Conservation (phyloP, 1,284 basidiomycete genomes). For the Pulveroboletus sp. region DNA sequence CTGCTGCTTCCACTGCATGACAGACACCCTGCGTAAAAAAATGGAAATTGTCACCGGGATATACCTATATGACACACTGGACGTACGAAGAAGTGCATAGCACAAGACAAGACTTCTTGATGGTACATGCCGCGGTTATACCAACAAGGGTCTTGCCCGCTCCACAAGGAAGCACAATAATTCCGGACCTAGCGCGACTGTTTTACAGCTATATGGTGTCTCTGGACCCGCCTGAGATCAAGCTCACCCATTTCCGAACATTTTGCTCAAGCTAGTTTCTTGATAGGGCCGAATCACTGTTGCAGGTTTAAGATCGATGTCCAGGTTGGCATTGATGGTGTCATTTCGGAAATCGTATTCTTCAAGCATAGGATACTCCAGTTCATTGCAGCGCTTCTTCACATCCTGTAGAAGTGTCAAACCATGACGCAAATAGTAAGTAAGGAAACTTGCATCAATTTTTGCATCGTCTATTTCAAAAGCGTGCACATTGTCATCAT, state of each 20-base stretch:
- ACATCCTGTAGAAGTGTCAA: conserved; percentile 61
- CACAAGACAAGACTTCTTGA: conserved; percentile 99
- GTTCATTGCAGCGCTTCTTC: conserved; percentile 90
- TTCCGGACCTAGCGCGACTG: conserved; percentile 94
- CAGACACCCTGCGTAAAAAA: conserved; percentile 71
- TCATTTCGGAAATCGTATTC: conserved; percentile 99
- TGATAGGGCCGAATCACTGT: conserved; percentile 97
- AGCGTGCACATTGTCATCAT: conserved; percentile 92
- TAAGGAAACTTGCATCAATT: conserved; percentile 70
- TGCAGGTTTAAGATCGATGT: conserved; percentile 95
- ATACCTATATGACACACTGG: not conserved
- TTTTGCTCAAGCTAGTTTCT: conserved; percentile 95
- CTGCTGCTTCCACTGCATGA: conserved; percentile 97
- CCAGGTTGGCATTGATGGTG: conserved; percentile 89
- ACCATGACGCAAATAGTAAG: not conserved
- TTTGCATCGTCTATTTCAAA: conserved; percentile 92
- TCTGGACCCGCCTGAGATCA: not conserved
- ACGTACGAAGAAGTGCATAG: conserved; percentile 94
- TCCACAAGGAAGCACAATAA: conserved; percentile 98
- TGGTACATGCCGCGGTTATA: conserved; percentile 98
- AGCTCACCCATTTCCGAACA: conserved; percentile 94
- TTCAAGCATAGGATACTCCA: conserved; percentile 95
- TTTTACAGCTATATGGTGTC: conserved; percentile 9
- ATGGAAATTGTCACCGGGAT: conserved; percentile 1
- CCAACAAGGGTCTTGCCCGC: conserved; percentile 99